phyloP scores from a whole-genome alignment of 768 basidiomycete genomes.

The Lepiota venenata region DNA sequence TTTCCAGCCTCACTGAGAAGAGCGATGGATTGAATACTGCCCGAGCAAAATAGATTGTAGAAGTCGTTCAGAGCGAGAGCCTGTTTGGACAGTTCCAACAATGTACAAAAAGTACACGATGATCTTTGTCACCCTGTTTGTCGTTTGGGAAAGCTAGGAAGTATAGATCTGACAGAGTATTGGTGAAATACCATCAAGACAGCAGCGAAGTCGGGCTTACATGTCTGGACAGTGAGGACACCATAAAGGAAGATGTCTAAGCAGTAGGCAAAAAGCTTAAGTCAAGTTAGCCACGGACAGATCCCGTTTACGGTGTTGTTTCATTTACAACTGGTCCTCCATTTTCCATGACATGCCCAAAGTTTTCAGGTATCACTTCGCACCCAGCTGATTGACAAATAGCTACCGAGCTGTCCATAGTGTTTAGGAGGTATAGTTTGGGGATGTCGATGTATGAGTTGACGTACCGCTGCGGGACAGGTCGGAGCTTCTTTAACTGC shows the following conservation, averaged over 20 bases:
- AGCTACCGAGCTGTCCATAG: too few species aligned
- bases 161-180: background rate
- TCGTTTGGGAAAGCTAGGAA: slow-evolving; percentile 2
- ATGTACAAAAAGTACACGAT: background rate
- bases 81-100: background rate
- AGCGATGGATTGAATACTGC: too few species aligned
- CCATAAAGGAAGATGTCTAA: slow-evolving; percentile 5
- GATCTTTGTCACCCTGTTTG: background rate
- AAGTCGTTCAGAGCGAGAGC: background rate
- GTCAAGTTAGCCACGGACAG: background rate
- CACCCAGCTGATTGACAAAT: too few species aligned
- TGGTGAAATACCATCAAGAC: background rate
- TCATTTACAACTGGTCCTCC: background rate
- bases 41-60: background rate
- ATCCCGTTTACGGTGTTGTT: too few species aligned
- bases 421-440: too few species aligned
- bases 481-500: too few species aligned
- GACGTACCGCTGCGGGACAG: too few species aligned
- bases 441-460: too few species aligned
- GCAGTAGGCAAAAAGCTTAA: slow-evolving; percentile 3
- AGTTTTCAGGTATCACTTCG: too few species aligned
- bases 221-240: slow-evolving; percentile 2
- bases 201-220: background rate
- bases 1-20: too few species aligned
- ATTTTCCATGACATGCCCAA: background rate